Evolutionary conservation across 441 rosid genomes (phyloP), one percentile per base, ranked within the genome.

Genomic region (Gossypium gossypioides): DNA sequence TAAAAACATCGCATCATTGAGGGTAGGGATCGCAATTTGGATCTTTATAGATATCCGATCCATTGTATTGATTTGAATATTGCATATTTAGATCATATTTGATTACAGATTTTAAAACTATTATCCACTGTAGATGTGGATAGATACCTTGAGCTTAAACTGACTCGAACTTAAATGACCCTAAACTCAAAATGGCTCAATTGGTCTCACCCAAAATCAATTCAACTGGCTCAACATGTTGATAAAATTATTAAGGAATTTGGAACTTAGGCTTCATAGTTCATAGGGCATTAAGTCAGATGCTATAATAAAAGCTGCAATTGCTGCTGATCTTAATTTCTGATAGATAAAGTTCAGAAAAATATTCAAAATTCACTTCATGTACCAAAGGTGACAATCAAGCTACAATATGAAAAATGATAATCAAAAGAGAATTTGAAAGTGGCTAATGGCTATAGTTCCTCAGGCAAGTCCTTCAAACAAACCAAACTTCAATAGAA

Each of bases 401-500:
- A 48, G 61, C 71, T 56, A 65, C 21, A 72, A 57, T 54, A 46
- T 54, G 56, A 66, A 69, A 74, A 74, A 44, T 60, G 51, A 65
- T 46, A 52, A 37, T 22, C 12, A 15, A 70, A 71, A 54, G 66
- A 67, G 46, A 69, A 67, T 4, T 16, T 19, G 27, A 48, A 54
- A 42, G 68, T 21, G 12, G 25, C 54, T 37, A 54, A 18, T 54
- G 58, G 27, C 51, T 56, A 56, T 21, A 81, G 61, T 46, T 63
- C 72, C 73, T 81, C 73, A 79, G 60, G 80, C 71, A 68, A 62
- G 60, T 32, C 55, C 79, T 77, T 76, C 40, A 69, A 74, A 42
- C 75, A 82, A 80, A 42, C 83, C 87, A 79, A 87, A 92, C 86
- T 85, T 94, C 52, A 79, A 24, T 18, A 69, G 78, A 72, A 94